phyloP scores from a whole-genome alignment of 495 filamentous ascomycete species.

The Tricharina praecox region DNA sequence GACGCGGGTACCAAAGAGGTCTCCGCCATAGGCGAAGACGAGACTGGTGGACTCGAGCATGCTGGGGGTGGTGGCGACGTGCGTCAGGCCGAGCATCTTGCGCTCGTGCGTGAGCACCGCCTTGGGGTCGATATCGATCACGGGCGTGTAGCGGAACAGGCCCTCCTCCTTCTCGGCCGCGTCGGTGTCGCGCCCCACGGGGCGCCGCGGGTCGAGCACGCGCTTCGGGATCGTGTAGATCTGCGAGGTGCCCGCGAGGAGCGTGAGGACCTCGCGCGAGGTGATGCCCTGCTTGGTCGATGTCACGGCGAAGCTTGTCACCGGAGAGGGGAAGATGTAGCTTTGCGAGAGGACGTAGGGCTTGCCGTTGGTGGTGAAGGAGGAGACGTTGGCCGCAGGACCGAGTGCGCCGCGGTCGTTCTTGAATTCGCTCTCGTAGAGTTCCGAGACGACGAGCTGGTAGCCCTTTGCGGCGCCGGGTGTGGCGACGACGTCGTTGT shows the following conservation, averaged over 20 bases:
- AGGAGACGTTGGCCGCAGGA: conserved; percentile 52
- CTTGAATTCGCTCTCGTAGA: conserved; percentile 64
- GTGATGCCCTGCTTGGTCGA: conserved; percentile 89
- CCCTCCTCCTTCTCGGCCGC: conserved; percentile 69
- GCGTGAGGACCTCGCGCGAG: conserved; percentile 60
- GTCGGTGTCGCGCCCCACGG: conserved; percentile 68
- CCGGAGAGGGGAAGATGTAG: conserved; percentile 57
- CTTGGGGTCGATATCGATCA: conserved; percentile 69
- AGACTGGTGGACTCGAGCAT: conserved; percentile 85
- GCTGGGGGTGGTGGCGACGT: conserved; percentile 55
- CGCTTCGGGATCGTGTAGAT: conserved; percentile 64
- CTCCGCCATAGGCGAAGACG: conserved; percentile 73
- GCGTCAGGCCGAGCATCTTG: conserved; percentile 58
- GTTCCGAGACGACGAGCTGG: conserved; percentile 69
- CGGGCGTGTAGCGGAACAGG: conserved; percentile 53
- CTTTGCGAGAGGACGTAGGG: conserved; percentile 64
- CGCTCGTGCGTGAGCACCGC: conserved; percentile 67
- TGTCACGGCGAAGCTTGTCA: conserved; percentile 66
- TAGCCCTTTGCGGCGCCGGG: conserved; percentile 55
- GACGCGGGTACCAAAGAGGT: conserved; percentile 74
- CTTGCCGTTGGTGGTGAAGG: conserved; percentile 39
- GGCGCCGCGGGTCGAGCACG: conserved; percentile 72
- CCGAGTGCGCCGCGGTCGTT: conserved; percentile 76
- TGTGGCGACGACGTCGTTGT: conserved; percentile 28
- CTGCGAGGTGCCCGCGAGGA: conserved; percentile 49